Base-by-base conservation (phyloP, 306 rosid species). In the Cucumis melo region DNA sequence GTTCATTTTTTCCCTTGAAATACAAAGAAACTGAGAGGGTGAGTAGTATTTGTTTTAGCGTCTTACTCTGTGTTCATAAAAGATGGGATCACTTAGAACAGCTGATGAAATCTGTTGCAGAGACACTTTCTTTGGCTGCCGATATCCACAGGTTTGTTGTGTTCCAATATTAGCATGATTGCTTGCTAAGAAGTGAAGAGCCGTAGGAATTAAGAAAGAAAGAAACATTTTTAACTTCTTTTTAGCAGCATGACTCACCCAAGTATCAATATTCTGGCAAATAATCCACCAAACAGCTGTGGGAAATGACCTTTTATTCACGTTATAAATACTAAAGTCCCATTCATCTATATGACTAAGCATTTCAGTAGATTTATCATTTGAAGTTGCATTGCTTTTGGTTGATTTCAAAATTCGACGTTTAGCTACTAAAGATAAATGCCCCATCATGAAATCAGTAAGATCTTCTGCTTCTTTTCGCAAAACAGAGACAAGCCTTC, bases 391-490 rank as follows among this genome's bases (percentile, higher is more conserved):
- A 76, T 58, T 67, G 68, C 77, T 84, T 57, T 84, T 78, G 78
- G 36, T 32, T 32, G 78, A 80, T 51, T 78, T 54, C 76, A 81
- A 83, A 21, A 72, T 81, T 82, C 85, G 85, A 80, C 85, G 79
- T 66, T 84, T 74, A 23, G 83, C 77, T 46, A 90, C 83, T 56
- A 86, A 79, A 38, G 86, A 74, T 62, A 88, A 80, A 75, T 86
- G 84, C 68, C 82, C 85, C 97, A 91, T 87, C 86, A 93, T 77
- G 82, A 90, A 90, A 83, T 75, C 84, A 82, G 91, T 74, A 70
- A 93, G 97, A 51, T 84, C 94, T 79, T 70, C 82, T 0, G 91
- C 96, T 86, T 90, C 98, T 81, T 93, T 87, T 87, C 80, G 82
- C 78, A 89, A 77, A 66, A 78, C 68, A 68, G 81, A 78, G 89